Evolutionary conservation across 1,284 basidiomycete genomes (phyloP), one percentile per base, ranked within the genome.

Genomic region (Heterobasidion parviporum): DNA sequence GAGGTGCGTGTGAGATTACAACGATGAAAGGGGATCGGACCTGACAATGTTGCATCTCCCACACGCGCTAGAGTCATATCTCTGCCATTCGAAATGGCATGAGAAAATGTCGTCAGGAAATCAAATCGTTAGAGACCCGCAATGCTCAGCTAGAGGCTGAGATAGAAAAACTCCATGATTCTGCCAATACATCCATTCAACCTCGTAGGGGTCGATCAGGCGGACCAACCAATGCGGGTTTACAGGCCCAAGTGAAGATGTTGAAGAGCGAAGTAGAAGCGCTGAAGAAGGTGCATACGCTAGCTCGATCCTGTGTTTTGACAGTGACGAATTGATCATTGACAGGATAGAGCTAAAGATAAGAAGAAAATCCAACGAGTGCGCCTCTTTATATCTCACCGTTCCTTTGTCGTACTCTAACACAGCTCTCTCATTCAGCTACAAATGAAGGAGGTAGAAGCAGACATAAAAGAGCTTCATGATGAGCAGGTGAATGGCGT

Each of bases 401-500:
- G 1, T 16, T 48, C 5, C 15, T 14, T 48, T 48, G 3, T n/a
- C 26, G 8, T 44, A 3, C 35, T 8, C 20, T 12, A 43, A 16
- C 14, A 32, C 41, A 35, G 18, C 8, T 33, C 18, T 15, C 8
- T 8, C 48, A 4, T 8, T n/a, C 32, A 79, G 77, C 61, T 76
- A 15, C 64, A 66, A 54, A 58, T 62, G 46, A 71, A 65, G 52
- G 74, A 76, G 57, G 60, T 72, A 8, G 64, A 69, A 57, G 63
- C 59, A 16, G 77, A 78, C 56, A 71, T 72, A 1, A 60, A 69
- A 8, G 75, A 78, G 12, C 60, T 74, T n/a, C 54, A 63, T 34
- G 68, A 67, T 1, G 62, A 66, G 60, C 57, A 15, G 61, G 59
- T 15, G 58, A 57, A 67, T 47, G 69, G 67, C 15, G 62, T 64